Evolutionary conservation across 768 basidiomycete species (phyloP).

Genomic region (Pulveroboletus sp.): DNA sequence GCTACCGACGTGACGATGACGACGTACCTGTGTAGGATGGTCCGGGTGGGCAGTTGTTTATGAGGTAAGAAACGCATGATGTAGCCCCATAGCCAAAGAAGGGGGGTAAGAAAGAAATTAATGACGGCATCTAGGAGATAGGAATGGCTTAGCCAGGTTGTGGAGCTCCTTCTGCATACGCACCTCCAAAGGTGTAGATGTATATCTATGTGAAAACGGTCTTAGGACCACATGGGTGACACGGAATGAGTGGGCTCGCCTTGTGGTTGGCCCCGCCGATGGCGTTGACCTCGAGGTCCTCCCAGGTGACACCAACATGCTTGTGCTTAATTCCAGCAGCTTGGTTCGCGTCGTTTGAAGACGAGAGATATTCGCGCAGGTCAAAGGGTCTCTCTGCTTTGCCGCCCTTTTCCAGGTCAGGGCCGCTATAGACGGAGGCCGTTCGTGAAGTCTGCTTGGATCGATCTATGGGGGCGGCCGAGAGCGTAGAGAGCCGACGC

Average conservation of each 20-base stretch:
- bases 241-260: slow-evolving; percentile 29
- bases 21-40: slow-evolving; percentile 56
- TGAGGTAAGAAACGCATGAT: slow-evolving; percentile 38
- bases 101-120: slow-evolving; percentile 48
- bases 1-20: not conserved
- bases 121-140: slow-evolving; percentile 42
- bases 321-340: slow-evolving; percentile 66
- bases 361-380: slow-evolving; percentile 62
- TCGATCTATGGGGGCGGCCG: not conserved
- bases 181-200: slow-evolving; percentile 57
- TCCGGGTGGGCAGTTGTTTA: slow-evolving; percentile 37
- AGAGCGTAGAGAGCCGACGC: slow-evolving; percentile 29
- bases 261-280: slow-evolving; percentile 53
- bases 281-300: slow-evolving; percentile 60
- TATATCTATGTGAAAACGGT: slow-evolving; percentile 35
- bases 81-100: slow-evolving; percentile 44
- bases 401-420: slow-evolving; percentile 40
- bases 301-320: slow-evolving; percentile 73
- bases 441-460: slow-evolving; percentile 22
- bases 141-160: not conserved
- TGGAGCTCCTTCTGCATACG: slow-evolving; percentile 15
- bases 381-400: slow-evolving; percentile 42
- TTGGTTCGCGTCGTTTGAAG: slow-evolving; percentile 62
- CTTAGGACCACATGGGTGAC: not conserved
- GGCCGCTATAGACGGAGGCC: slow-evolving; percentile 22